Evolutionary conservation across 176 grass and related monocot species (phyloP).

Genomic region (Musa beccarii): DNA sequence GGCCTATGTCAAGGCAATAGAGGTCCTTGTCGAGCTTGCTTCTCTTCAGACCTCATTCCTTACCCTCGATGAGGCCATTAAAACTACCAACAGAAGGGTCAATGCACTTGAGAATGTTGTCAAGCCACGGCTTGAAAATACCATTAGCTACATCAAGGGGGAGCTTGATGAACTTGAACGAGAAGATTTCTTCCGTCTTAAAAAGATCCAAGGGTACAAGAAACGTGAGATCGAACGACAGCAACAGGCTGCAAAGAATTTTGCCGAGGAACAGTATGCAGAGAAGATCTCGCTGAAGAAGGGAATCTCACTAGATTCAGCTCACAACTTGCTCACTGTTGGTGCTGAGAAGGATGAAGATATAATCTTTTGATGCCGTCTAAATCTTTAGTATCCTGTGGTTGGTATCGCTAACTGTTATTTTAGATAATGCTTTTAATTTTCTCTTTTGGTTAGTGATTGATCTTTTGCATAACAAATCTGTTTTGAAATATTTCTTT

Average conservation of each 20-base stretch:
- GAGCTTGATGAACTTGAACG: constrained; percentile 80
- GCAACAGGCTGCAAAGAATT: constrained; percentile 30
- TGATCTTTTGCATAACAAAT: neutral
- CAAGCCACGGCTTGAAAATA: constrained; percentile 66
- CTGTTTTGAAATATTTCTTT: neutral
- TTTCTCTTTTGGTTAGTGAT: neutral
- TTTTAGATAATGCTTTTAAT: neutral
- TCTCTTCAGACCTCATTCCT: constrained; percentile 85
- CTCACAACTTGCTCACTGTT: constrained; percentile 32
- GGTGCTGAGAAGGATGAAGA: constrained; percentile 51
- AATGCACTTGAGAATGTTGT: constrained; percentile 77
- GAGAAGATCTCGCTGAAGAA: constrained; percentile 41
- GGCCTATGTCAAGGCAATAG: constrained; percentile 38
- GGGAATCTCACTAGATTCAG: constrained; percentile 43
- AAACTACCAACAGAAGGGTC: constrained; percentile 65
- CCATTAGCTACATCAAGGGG: constrained; percentile 48
- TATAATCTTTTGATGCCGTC: constrained; percentile 51
- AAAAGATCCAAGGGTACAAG: constrained; percentile 73
- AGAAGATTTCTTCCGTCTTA: constrained; percentile 85
- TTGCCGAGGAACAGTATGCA: constrained; percentile 39
- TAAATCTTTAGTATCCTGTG: neutral
- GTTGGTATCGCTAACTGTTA: neutral
- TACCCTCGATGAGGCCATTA: constrained; percentile 73
- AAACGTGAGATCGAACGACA: constrained; percentile 42
- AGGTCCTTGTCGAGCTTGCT: constrained; percentile 72